Conservation (phyloP, 1,139 yeast genomes). For the Suhomyces wounanorum region DNA sequence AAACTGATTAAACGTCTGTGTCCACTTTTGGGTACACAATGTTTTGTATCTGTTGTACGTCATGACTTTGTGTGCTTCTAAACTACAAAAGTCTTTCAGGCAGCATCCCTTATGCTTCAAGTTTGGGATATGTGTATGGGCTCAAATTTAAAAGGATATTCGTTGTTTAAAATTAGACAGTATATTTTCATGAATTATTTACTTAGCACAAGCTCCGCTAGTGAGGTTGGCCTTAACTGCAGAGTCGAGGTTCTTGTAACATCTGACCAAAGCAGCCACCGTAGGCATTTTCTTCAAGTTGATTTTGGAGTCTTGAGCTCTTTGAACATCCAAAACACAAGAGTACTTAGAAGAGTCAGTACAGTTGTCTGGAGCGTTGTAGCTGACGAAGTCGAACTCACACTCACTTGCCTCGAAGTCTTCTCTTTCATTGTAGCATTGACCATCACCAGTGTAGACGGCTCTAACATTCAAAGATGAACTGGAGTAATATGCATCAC, state of each 20-base stretch:
- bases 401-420: slow-evolving; percentile 17
- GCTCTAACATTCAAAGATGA: slow-evolving; percentile 9
- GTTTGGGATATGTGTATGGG: too few species aligned
- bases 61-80: too few species aligned
- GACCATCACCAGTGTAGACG: slow-evolving; percentile 6
- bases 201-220: slow-evolving; percentile 18
- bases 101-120: too few species aligned
- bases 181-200: not conserved
- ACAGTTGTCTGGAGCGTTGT: slow-evolving; percentile 17
- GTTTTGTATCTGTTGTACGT: too few species aligned
- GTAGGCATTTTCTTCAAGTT: slow-evolving; percentile 15
- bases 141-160: too few species aligned
- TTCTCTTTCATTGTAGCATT: slow-evolving; percentile 17
- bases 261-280: slow-evolving; percentile 18
- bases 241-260: slow-evolving; percentile 15
- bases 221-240: slow-evolving; percentile 13
- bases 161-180: too few species aligned
- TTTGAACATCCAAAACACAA: slow-evolving; percentile 17
- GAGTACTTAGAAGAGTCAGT: slow-evolving; percentile 16
- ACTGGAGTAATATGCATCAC: slow-evolving; percentile 14
- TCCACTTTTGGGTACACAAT: too few species aligned
- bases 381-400: slow-evolving; percentile 16
- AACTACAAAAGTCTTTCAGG: too few species aligned
- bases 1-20: too few species aligned
- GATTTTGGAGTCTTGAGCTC: slow-evolving; percentile 14